Conservation (phyloP, 164 flowering plant genomes). For the Piper longum region DNA sequence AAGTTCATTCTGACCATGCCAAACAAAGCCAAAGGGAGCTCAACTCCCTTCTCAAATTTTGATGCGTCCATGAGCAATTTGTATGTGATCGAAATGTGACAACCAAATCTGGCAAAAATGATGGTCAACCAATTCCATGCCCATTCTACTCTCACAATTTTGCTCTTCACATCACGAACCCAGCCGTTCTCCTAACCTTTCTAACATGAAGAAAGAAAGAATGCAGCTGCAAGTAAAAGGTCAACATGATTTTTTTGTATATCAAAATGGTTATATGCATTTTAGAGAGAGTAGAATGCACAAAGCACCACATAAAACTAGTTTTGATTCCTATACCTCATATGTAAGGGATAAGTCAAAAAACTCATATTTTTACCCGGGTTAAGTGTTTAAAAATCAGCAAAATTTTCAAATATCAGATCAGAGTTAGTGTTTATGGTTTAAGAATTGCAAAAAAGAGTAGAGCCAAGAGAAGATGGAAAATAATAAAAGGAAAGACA, state of each 20-base stretch:
- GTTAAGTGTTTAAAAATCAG: no score
- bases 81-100: slow-evolving; percentile 63
- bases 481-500: no score
- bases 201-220: slow-evolving; percentile 79
- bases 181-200: slow-evolving; percentile 81
- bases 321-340: no score
- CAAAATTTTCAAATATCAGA: no score
- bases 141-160: slow-evolving; percentile 67
- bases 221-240: slow-evolving; percentile 45
- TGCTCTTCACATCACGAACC: slow-evolving; percentile 54
- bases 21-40: slow-evolving; percentile 72
- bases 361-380: no score
- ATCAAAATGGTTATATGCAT: not conserved
- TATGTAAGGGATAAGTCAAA: no score
- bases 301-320: not conserved
- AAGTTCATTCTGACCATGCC: slow-evolving; percentile 94
- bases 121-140: slow-evolving; percentile 53
- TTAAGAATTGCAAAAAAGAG: no score
- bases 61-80: slow-evolving; percentile 72
- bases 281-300: not conserved
- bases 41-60: slow-evolving; percentile 62
- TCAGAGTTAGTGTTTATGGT: no score
- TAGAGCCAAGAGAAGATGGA: not conserved
- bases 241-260: not conserved
- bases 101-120: slow-evolving; percentile 36